Evolutionary conservation across 2,329 filamentous ascomycete species (phyloP).

Genomic region (Ophiostoma perfectum): DNA sequence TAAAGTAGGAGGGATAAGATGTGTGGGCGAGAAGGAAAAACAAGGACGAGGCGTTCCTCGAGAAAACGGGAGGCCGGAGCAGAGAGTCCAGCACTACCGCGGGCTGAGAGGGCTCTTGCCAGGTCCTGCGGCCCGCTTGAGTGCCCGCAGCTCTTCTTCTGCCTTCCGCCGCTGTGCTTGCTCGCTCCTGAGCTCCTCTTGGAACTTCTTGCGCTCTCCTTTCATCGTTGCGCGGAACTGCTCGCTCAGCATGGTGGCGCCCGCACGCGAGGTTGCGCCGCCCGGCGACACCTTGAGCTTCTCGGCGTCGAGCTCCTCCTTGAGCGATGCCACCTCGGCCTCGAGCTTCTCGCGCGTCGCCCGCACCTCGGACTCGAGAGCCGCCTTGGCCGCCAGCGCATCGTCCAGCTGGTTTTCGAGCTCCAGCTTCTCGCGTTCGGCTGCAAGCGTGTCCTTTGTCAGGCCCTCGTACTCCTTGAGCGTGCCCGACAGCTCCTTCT

Average conservation of each 20-base stretch:
- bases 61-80: not conserved
- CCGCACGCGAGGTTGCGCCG: conserved; percentile 37
- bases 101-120: conserved; percentile 43
- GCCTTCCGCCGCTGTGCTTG: conserved; percentile 43
- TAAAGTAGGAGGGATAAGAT: not conserved
- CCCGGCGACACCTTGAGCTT: conserved; percentile 39
- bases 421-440: conserved; percentile 47
- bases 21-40: too few species aligned
- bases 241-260: conserved; percentile 50
- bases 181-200: conserved; percentile 49
- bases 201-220: conserved; percentile 53
- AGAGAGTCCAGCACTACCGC: conserved; percentile 23
- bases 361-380: conserved; percentile 39
- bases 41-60: not conserved
- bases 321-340: conserved; percentile 40
- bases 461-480: conserved; percentile 50
- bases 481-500: conserved; percentile 46
- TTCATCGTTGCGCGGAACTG: conserved; percentile 53
- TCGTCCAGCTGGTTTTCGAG: conserved; percentile 42
- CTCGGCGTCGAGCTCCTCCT: conserved; percentile 50
- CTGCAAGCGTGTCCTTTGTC: conserved; percentile 46
- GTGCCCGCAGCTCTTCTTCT: conserved; percentile 46
- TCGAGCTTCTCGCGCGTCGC: conserved; percentile 39
- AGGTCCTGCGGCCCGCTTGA: conserved; percentile 41
- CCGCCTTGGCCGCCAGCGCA: conserved; percentile 33